Conservation (phyloP, 78 protist species). For the Polysphondylium violaceum region DNA sequence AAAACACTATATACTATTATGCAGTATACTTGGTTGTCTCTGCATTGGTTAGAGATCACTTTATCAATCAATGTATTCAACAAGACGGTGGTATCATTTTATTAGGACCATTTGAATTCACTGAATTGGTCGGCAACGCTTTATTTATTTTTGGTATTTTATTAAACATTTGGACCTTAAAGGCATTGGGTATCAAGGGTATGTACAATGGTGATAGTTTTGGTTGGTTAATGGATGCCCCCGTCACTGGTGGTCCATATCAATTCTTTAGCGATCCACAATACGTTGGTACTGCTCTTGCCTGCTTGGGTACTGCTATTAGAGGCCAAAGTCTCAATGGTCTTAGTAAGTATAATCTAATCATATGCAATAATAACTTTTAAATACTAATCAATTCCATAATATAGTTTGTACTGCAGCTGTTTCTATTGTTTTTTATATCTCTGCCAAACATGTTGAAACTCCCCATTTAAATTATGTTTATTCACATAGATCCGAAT, state of each 20-base stretch:
- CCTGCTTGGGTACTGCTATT: constrained; percentile 65
- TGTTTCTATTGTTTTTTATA: constrained; percentile 66
- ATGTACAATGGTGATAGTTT: constrained; percentile 85
- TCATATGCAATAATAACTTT: background rate
- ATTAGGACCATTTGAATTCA: constrained; percentile 30
- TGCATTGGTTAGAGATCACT: constrained; percentile 78
- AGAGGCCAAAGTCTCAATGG: constrained; percentile 59
- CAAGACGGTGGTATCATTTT: background rate
- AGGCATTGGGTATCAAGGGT: constrained; percentile 77
- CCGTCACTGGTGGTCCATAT: constrained; percentile 70
- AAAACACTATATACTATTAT: constrained; percentile 74
- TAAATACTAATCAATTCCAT: background rate
- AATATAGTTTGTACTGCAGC: constrained; percentile 35
- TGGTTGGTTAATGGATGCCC: constrained; percentile 76
- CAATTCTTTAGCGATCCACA: constrained; percentile 74
- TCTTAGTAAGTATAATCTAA: constrained; percentile 26
- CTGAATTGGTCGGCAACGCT: constrained; percentile 27
- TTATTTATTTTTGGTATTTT: constrained; percentile 72
- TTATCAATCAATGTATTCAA: constrained; percentile 33
- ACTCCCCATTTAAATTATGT: constrained; percentile 68
- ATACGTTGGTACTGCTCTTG: constrained; percentile 80
- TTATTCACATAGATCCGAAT: constrained; percentile 35
- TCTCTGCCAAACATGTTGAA: constrained; percentile 76
- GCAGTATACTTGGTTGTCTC: constrained; percentile 61
- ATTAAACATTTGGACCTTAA: constrained; percentile 66